Percentiles rank a stretch among this genome's conserved stretches.
Conservation (phyloP, 768 basidiomycete species). For the Amanita rubescens region DNA sequence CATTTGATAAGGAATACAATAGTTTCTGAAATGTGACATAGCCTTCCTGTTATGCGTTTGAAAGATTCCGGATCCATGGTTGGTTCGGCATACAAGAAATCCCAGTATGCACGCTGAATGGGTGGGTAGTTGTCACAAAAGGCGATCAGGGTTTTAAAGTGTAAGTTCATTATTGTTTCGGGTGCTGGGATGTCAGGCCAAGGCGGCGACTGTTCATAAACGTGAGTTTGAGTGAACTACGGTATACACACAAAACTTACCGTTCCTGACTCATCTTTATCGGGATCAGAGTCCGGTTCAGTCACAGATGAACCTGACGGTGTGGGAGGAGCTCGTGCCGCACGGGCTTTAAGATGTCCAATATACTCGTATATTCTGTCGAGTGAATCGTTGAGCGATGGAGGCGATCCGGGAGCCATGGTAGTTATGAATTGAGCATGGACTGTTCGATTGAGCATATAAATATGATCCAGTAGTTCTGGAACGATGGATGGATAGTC, state of each 20-base stretch:
- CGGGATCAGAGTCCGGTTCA: background rate
- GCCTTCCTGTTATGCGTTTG: background rate
- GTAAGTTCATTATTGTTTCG: background rate
- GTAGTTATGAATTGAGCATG: background rate
- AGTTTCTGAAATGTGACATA: background rate
- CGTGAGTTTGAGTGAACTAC: background rate
- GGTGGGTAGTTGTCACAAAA: background rate
- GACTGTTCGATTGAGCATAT: background rate
- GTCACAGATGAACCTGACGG: slow-evolving; percentile 3
- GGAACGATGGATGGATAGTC: background rate
- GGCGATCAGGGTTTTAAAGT: background rate
- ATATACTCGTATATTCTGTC: background rate
- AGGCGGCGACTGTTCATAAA: background rate
- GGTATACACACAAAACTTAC: background rate
- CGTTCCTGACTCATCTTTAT: slow-evolving; percentile 1
- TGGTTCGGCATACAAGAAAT: background rate
- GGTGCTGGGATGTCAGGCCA: slow-evolving; percentile 1
- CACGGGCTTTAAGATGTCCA: background rate
- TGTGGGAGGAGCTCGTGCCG: background rate
- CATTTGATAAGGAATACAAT: background rate
- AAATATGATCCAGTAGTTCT: background rate
- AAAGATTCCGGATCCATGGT: background rate
- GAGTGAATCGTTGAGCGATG: background rate
- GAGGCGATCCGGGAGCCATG: background rate
- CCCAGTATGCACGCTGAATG: background rate